Evolutionary conservation across 2,329 filamentous ascomycete genomes (phyloP), one percentile per base, ranked within the genome.

Genomic region (Scopulariopsis brevicaulis): DNA sequence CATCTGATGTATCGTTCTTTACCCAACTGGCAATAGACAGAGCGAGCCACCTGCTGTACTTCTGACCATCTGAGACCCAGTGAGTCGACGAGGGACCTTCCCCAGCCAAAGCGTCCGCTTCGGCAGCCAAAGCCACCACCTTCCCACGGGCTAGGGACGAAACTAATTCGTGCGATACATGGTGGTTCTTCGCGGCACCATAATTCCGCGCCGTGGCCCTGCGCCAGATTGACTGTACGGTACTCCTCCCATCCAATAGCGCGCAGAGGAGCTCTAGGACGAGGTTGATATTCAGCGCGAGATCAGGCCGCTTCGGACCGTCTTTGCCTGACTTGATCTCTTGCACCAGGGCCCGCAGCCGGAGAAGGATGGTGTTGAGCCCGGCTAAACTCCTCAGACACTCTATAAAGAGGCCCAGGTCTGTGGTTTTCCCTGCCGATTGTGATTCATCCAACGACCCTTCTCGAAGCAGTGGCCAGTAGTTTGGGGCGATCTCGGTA

Each of bases 341-440:
- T 54, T 77, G 75, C 8, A 85, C 77, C 20, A 89, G 73, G 22
- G 79, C 76, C 60, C 82, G 84, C 34, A 96, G 72, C 57, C 86
- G 83, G n/a, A 84, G 78, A 11, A 91, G 69, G 32, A 92, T 67
- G n/a, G 89, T 87, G 61, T 90, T 93, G 35, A 96, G 70, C 0
- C 91, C 92, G 2, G 86, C 79, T 18, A 94, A 76, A 66, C 85
- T 96, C 59, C 78, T 79, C 5, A 99, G 73, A 65, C 85, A 89
- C 60, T 72, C 69, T 1, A 89, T 64, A 18, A 97, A 71, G 2
- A 80, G 69, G 48, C 72, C 69, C 1, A 76, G 63, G 46, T 79
- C 78, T 25, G 64, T 64, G 63, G 69, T 63, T 55, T 59, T 64
- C 22, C 57, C 60, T 3, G 28, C 43, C 34, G 56, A 50, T 2